Base-by-base conservation (phyloP, 2,329 filamentous ascomycete genomes). In the Ceratocystis harringtonii region DNA sequence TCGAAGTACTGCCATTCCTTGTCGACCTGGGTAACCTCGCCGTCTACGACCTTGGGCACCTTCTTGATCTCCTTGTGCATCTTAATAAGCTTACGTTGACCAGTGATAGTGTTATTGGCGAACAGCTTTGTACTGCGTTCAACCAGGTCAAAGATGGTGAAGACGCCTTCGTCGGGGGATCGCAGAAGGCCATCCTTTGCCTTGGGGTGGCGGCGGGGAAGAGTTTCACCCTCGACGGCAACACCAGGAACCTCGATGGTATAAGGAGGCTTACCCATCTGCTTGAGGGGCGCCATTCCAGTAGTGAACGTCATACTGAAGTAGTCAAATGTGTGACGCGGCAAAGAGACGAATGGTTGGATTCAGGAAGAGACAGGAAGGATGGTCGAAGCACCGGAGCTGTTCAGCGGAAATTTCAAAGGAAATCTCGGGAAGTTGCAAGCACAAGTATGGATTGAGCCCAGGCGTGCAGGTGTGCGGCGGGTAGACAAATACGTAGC, bases 1-100 rank as follows among this genome's bases (percentile, higher is more conserved):
- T 96, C 91, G 70, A 90, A 95, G 76, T 86, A 95, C 64, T 86
- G 85, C 91, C 91, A 96, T 75, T 92, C 84, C 84, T 95, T 96
- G 69, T 95, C 89, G 43, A 94, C 84, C 77, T 92, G 84, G 69
- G 81, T 79, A 75, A 90, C 82, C 74, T 88, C 82, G 70, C 91
- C 91, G 72, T 95, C 89, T 66, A 95, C 79, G 62, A 90, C 81
- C 82, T 95, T 96, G 81, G 91, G 88, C 70, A 96, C 79, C 81
- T 90, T 94, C 79, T 92, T 95, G 70, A 82, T 86, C 79, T 96
- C 91, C 71, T 83, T 83, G 76, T 95, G 90, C 60, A 86, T 84
- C 75, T 86, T 80, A 75, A 96, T 75, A 66, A 95, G 81, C 74
- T 83, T 86, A 69, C 91, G 85, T 71, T 80, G 81, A 70, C 88